phyloP scores from a whole-genome alignment of 2,329 filamentous ascomycete genomes.

The Colletotrichum tamarilloi region DNA sequence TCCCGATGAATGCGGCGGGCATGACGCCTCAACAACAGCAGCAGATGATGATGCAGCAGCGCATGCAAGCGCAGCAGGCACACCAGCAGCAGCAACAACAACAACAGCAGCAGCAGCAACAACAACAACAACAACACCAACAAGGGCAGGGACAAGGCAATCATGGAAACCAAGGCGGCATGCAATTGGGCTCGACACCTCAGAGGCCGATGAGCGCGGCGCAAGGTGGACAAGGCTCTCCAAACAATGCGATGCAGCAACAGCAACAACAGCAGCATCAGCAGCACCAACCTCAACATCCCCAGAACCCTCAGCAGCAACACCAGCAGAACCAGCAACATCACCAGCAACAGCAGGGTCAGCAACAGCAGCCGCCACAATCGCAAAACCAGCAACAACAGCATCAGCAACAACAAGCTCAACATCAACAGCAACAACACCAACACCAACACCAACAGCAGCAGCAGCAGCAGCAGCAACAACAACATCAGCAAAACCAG shows the following conservation, averaged over 20 bases:
- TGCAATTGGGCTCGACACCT: conserved; percentile 43
- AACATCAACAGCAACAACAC: conserved; percentile 45
- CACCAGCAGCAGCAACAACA: conserved; percentile 46
- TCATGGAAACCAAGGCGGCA: conserved; percentile 37
- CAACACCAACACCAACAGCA: conserved; percentile 51
- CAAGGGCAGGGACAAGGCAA: conserved; percentile 49
- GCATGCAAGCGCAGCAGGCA: conserved; percentile 39
- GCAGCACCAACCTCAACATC: conserved; percentile 45
- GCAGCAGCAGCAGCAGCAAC: conserved; percentile 42
- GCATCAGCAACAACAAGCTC: conserved; percentile 38
- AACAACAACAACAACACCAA: conserved; percentile 51
- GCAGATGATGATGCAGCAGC: conserved; percentile 42
- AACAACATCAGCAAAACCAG: conserved; percentile 48
- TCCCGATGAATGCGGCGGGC: conserved; percentile 65
- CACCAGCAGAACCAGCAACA: conserved; percentile 51
- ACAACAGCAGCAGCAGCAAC: conserved; percentile 46
- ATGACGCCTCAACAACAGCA: conserved; percentile 54
- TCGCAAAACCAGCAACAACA: conserved; percentile 42
- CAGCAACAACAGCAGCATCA: conserved; percentile 44
- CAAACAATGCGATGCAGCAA: conserved; percentile 44
- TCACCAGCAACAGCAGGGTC: conserved; percentile 43
- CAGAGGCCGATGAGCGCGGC: conserved; percentile 44
- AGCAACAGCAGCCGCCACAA: conserved; percentile 44
- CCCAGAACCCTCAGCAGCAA: conserved; percentile 45
- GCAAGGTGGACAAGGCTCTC: conserved; percentile 45